Evolutionary conservation across 1,284 basidiomycete species (phyloP).

Genomic region (Pascua sp.): DNA sequence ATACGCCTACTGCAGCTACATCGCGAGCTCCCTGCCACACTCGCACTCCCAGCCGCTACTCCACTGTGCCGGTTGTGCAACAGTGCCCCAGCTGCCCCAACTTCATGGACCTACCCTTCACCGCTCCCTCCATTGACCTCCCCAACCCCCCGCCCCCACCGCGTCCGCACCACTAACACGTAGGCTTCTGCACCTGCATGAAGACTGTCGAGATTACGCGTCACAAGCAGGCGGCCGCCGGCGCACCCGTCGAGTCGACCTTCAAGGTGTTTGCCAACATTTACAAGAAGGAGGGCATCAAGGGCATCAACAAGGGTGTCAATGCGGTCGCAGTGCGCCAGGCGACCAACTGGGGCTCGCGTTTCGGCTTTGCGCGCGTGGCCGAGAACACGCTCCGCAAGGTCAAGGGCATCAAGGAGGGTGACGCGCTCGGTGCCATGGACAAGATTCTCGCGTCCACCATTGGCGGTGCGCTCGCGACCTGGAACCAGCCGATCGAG

Average conservation of each 20-base stretch:
- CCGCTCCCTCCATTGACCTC: not conserved
- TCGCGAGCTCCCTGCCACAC: not conserved
- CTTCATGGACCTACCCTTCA: not conserved
- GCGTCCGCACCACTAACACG: not conserved
- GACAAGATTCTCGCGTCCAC: slow-evolving; percentile 91
- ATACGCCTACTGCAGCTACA: too few relatives aligned
- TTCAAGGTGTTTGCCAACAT: slow-evolving; percentile 94
- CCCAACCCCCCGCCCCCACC: not conserved
- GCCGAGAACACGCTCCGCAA: slow-evolving; percentile 79
- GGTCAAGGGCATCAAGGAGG: slow-evolving; percentile 58
- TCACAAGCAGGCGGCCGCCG: slow-evolving; percentile 87
- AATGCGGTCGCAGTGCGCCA: slow-evolving; percentile 97
- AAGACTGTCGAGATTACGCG: slow-evolving; percentile 98
- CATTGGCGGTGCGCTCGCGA: slow-evolving; percentile 88
- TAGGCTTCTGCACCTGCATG: slow-evolving; percentile 97
- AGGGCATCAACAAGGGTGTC: slow-evolving; percentile 98
- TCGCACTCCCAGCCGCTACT: not conserved
- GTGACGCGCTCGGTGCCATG: slow-evolving; percentile 67
- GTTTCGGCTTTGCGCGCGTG: slow-evolving; percentile 96
- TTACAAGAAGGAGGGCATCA: slow-evolving; percentile 86
- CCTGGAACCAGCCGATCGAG: slow-evolving; percentile 99
- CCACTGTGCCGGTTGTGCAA: not conserved
- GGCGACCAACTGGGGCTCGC: slow-evolving; percentile 99
- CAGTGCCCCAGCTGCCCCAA: not conserved
- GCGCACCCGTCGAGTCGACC: slow-evolving; percentile 86